These are phyloP conservation scores for Prototheca cutis DNA, from an alignment of 163 green algal genomes.

Conservation along the genomic window DNA sequence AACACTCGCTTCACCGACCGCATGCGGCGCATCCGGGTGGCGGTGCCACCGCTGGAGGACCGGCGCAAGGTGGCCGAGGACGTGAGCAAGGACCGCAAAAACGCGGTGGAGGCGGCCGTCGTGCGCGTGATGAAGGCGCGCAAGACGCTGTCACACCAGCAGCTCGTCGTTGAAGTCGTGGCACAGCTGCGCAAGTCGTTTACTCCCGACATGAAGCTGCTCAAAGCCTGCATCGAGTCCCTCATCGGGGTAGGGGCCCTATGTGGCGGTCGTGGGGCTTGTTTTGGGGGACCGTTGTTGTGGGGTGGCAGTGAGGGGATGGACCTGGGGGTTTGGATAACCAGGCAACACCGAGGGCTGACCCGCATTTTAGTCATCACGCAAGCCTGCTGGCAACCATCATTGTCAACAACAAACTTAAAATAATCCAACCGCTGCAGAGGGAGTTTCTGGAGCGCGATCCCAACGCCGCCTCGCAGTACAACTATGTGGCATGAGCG, in stretches of 20 bases:
- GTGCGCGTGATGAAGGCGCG: conserved; percentile 97
- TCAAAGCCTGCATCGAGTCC: conserved; percentile 98
- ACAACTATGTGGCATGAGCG: conserved; percentile 80
- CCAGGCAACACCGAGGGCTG: too few species aligned
- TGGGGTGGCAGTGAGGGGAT: neutral
- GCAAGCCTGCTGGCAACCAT: too few species aligned
- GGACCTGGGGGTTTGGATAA: too few species aligned
- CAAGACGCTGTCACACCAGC: conserved; percentile 69
- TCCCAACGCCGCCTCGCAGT: conserved; percentile 78
- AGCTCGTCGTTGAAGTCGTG: conserved; percentile 92
- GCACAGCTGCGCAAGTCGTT: conserved; percentile 90
- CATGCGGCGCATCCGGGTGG: conserved; percentile 85
- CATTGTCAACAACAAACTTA: too few species aligned
- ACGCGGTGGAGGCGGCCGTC: conserved; percentile 93
- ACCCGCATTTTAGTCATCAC: too few species aligned
- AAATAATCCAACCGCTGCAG: too few species aligned
- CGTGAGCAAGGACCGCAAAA: conserved; percentile 71
- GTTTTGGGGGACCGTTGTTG: too few species aligned
- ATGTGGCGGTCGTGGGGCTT: too few species aligned
- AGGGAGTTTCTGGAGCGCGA: conserved; percentile 96
- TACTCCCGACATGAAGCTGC: conserved; percentile 88
- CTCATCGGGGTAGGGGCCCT: conserved; percentile 69
- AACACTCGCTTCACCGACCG: conserved; percentile 89
- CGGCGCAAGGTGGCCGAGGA: conserved; percentile 94
- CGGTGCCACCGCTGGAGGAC: conserved; percentile 80